A percentile compares a stretch with the other conserved stretches of the same genome.
These are phyloP conservation scores for Apiospora malaysiana DNA, from an alignment of 2,329 filamentous ascomycete species.

Conservation along the genomic window DNA sequence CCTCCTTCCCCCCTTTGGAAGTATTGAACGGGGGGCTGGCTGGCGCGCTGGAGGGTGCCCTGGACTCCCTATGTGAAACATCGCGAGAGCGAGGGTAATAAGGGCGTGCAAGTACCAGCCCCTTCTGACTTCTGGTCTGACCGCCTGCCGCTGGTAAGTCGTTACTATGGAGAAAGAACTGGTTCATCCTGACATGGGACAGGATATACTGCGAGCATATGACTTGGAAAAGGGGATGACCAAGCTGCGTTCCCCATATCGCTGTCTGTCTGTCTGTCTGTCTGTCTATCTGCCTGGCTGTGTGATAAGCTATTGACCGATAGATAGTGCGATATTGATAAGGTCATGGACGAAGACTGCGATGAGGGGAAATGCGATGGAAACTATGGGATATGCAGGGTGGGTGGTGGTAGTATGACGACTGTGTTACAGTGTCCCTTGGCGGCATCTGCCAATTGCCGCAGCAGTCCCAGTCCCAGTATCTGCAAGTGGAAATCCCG, in stretches of 20 bases:
- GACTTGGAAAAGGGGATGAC: background rate
- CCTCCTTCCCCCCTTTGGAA: background rate
- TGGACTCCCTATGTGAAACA: background rate
- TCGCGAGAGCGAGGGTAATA: background rate
- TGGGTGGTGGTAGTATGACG: background rate
- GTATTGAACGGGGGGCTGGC: too few relatives aligned
- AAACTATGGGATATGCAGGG: background rate
- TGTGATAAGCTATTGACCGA: too few relatives aligned
- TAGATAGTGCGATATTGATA: background rate
- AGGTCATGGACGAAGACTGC: background rate
- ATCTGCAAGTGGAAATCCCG: constrained; percentile 2
- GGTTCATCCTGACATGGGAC: background rate
- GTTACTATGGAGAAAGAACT: background rate
- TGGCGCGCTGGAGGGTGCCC: too few relatives aligned
- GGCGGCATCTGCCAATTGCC: constrained; percentile 10
- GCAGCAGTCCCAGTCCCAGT: background rate
- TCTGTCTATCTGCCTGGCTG: too few relatives aligned
- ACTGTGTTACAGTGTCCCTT: constrained; percentile 4
- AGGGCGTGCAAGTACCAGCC: background rate
- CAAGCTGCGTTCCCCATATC: too few relatives aligned
- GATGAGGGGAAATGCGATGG: background rate
- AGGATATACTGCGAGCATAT: background rate
- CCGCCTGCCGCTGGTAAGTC: background rate
- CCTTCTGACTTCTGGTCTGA: too few relatives aligned
- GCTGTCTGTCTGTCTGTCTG: too few relatives aligned